phyloP scores from a whole-genome alignment of 768 basidiomycete genomes.

The Lactifluus pinguis region DNA sequence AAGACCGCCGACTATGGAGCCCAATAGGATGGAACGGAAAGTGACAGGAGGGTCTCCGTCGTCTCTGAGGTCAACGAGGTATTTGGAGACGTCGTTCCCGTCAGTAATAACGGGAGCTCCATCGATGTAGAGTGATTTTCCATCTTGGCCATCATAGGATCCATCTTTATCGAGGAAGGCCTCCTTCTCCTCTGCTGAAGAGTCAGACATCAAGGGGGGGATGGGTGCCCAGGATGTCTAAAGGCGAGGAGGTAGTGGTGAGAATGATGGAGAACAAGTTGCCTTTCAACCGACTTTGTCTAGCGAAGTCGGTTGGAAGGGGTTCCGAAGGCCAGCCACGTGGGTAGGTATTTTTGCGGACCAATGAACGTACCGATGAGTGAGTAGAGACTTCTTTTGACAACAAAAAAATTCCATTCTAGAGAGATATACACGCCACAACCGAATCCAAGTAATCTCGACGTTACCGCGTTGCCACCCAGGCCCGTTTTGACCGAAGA shows the following conservation, averaged over 20 bases:
- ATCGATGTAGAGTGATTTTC: neutral
- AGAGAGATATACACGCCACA: neutral
- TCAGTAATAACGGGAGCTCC: conserved; percentile 24
- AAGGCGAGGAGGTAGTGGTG: neutral
- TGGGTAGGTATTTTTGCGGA: too few species aligned
- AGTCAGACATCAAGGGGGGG: neutral
- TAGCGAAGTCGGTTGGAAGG: neutral
- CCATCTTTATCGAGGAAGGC: too few species aligned
- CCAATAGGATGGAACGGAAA: conserved; percentile 46
- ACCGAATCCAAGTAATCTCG: too few species aligned
- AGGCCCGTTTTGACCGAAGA: too few species aligned
- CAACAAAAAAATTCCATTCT: neutral
- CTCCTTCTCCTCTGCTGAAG: neutral
- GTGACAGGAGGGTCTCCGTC: conserved; percentile 49
- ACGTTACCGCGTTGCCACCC: too few species aligned
- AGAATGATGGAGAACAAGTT: neutral
- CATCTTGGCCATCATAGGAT: neutral
- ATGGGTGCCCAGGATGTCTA: neutral
- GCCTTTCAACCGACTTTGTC: neutral
- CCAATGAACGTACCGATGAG: too few species aligned
- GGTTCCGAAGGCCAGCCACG: neutral
- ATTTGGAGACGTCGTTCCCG: conserved; percentile 44
- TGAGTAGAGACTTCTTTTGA: too few species aligned
- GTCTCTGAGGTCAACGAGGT: conserved; percentile 48
- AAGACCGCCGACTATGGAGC: conserved; percentile 47